Evolutionary conservation across 345 rosid genomes (phyloP).

Genomic region (Syzygium grande): DNA sequence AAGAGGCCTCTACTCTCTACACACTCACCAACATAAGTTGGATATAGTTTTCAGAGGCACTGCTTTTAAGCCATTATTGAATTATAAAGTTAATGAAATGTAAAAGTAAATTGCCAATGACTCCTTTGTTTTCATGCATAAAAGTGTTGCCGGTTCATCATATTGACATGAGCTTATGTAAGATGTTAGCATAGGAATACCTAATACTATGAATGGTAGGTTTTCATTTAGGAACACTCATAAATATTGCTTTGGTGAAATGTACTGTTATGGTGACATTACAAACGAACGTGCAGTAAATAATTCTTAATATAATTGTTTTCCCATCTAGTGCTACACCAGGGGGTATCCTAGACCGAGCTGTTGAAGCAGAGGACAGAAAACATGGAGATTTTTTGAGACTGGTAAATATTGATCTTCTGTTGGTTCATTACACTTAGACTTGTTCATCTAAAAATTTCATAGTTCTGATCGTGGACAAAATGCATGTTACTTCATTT

Average conservation of each 20-base stretch:
- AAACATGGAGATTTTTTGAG: slow-evolving; percentile 92
- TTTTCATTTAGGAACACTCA: not conserved
- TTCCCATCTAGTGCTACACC: slow-evolving; percentile 55
- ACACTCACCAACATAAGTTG: not conserved
- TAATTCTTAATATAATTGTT: not conserved
- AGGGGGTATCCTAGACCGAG: slow-evolving; percentile 90
- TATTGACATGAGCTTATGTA: not conserved
- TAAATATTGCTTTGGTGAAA: not conserved
- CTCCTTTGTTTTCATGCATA: not conserved
- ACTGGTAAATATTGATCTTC: slow-evolving; percentile 36
- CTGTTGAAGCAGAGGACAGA: slow-evolving; percentile 83
- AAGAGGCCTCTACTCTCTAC: not conserved
- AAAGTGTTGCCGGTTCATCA: not conserved
- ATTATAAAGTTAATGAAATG: not conserved
- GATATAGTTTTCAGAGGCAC: not conserved
- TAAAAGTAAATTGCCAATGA: not conserved
- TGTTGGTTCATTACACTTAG: not conserved
- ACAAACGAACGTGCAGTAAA: not conserved
- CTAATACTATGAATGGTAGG: not conserved
- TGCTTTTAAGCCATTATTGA: not conserved
- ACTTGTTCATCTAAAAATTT: not conserved
- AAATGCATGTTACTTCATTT: not conserved
- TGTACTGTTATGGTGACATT: not conserved
- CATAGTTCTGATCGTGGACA: not conserved
- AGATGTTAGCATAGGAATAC: not conserved